Base-by-base conservation (phyloP, 148 eudicot species). In the Cornus kousa region DNA sequence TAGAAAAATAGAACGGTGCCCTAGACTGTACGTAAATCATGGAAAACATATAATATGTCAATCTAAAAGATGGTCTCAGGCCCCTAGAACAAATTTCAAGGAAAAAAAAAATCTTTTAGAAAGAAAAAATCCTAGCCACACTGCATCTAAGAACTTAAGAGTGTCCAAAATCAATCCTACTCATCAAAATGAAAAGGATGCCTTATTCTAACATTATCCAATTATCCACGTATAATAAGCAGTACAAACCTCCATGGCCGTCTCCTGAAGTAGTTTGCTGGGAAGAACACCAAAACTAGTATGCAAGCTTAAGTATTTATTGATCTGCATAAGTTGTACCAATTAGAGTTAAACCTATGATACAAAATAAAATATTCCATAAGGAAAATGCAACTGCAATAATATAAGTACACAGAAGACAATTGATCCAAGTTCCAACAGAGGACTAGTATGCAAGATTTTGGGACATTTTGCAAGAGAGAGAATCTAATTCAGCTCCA, bases 211-310 rank as follows among this genome's bases (percentile, higher is more conserved):
- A 35, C 17, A 46, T 33, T 68, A 50, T 4, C 28, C 31, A 28
- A 48, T 11, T 31, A 53, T 48, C 5, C 14, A 67, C 50, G 19
- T 20, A 75, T 70, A 64, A 81, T 35, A 31, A 71, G 79, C 59
- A 74, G 62, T 68, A 84, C 89, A 73, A 77, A 95, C 97, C 97
- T 95, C 91, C 81, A 88, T 87, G 71, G 88, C 79, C 80, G 81
- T 89, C 78, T 82, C 96, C 80, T 87, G 90, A 84, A 93, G 87
- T 77, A 90, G 86, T 81, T 87, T 81, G 88, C 98, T 95, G 19
- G 99, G 97, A 70, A 85, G 97, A 76, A 88, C 73, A 67, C 97
- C 95, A 82, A 75, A 85, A 39, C 87, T 90, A 72, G 82, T 67
- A 80, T 83, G 89, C 77, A 90, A 76, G 80, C 83, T 84, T 32